A percentile compares a stretch with the other conserved stretches of the same genome.
These are phyloP conservation scores for Potentilla sterilis DNA, from an alignment of 306 rosid species.

Conservation along the genomic window DNA sequence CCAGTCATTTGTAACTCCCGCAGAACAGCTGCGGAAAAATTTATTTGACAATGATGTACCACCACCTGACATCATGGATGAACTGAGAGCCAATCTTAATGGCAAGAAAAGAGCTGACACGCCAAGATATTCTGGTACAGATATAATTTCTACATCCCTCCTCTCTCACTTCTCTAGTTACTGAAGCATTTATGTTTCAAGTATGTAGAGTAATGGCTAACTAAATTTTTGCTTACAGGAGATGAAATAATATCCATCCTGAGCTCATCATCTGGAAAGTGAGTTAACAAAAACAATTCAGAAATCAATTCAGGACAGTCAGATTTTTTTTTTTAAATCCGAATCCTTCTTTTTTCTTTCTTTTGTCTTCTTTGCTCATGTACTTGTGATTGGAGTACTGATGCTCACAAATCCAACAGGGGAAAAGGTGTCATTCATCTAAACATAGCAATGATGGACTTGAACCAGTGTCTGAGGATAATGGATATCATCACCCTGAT, in stretches of 20 bases:
- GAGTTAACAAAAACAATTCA: constrained; percentile 33
- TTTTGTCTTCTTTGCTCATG: not conserved
- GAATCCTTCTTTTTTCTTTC: not conserved
- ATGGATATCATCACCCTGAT: constrained; percentile 27
- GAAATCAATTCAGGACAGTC: constrained; percentile 54
- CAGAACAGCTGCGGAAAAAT: constrained; percentile 38
- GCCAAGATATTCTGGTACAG: constrained; percentile 56
- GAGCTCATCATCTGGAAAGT: constrained; percentile 64
- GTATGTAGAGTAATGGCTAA: constrained; percentile 15
- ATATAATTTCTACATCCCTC: not conserved
- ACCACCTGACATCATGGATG: constrained; percentile 31
- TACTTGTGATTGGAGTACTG: constrained; percentile 24
- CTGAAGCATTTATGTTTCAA: constrained; percentile 1
- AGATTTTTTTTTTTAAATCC: not conserved
- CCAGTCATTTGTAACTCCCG: constrained; percentile 28
- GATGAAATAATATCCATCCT: constrained; percentile 36
- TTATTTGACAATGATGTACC: constrained; percentile 27
- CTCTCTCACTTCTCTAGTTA: constrained; percentile 11
- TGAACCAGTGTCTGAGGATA: constrained; percentile 58
- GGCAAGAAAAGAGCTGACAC: constrained; percentile 34
- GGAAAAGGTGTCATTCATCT: constrained; percentile 53
- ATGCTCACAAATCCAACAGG: constrained; percentile 43
- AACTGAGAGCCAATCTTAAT: constrained; percentile 34
- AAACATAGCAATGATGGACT: constrained; percentile 56
- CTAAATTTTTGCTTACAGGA: constrained; percentile 35